Evolutionary conservation across 1,139 yeast genomes (phyloP).

Genomic region (Magnusiomyces tetraspermus): DNA sequence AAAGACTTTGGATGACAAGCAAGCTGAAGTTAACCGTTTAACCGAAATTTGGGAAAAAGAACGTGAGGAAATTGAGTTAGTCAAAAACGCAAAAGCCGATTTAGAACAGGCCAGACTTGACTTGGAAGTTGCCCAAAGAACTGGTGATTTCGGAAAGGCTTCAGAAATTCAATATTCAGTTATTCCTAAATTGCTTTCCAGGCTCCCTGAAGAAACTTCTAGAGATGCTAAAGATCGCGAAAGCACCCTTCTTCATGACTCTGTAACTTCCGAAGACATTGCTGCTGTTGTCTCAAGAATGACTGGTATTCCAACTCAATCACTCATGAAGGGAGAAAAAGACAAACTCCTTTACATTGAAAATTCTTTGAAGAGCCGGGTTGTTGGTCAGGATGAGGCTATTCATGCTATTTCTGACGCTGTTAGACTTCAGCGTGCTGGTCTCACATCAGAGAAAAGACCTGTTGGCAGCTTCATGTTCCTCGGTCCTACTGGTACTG

Average conservation of each 20-base stretch:
- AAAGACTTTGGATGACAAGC: constrained; percentile 52
- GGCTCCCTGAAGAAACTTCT: constrained; percentile 42
- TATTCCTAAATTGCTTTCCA: constrained; percentile 67
- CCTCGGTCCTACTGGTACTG: constrained; percentile 96
- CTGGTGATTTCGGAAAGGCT: constrained; percentile 78
- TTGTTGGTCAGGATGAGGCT: constrained; percentile 94
- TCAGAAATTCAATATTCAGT: constrained; percentile 80
- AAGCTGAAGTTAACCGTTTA: constrained; percentile 55
- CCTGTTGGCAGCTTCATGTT: constrained; percentile 96
- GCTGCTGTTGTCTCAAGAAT: constrained; percentile 84
- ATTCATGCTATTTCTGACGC: constrained; percentile 85
- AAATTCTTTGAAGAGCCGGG: constrained; percentile 59
- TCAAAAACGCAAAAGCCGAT: constrained; percentile 70
- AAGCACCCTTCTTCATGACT: constrained; percentile 61
- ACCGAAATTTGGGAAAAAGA: constrained; percentile 85
- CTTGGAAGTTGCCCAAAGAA: constrained; percentile 71
- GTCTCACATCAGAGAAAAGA: constrained; percentile 82
- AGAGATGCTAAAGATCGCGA: constrained; percentile 18
- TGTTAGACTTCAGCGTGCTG: constrained; percentile 92
- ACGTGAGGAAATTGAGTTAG: constrained; percentile 58
- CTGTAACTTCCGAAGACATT: constrained; percentile 90
- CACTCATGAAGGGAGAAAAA: constrained; percentile 87
- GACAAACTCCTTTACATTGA: constrained; percentile 88
- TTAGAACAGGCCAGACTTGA: constrained; percentile 78
- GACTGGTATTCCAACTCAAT: constrained; percentile 94